Evolutionary conservation across 73 alveolate species (phyloP), one percentile per base, ranked within the genome.

Genomic region (Paramecium biaurelia): DNA sequence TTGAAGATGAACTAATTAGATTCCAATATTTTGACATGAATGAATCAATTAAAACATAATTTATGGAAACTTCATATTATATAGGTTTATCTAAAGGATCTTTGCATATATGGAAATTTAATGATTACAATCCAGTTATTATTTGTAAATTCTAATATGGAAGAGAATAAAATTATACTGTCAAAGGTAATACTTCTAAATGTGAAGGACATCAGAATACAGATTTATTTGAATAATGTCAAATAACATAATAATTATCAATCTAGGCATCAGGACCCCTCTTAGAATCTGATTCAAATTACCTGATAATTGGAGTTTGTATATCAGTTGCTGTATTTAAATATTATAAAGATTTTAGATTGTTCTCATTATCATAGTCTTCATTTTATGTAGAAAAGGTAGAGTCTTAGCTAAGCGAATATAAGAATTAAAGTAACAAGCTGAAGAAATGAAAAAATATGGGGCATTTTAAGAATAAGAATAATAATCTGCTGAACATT

Each of bases 201-300:
- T 79, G 90, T 24, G 15, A 32, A 41, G 26, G 30, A 23, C 45
- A 32, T 24, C 11, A 23, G 3, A 24, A 0, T 42, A 32, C 70
- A 45, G 90, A 79, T 79, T 34, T 79, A 43, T 79, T 30, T 79
- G 90, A 45, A 23, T 23, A 79, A 79, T 79, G 90, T 79, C 21
- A 41, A 20, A 24, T 26, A 0, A 43, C 70, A 18, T 18, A 43
- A 20, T 20, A 26, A 18, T 12, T 79, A 26, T 42, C 42, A 42
- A 34, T 79, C 32, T 24, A 23, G 20, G 70, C 72, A 2, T 47
- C 42, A 79, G 90, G 90, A 10, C 70, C 90, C 7, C 42, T 79
- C 5, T 14, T 79, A 10, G 90, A 79, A 79, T 79, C 90, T 5
- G 74, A 79, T 47, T 30, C 42, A 24, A 41, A 30, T 79, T 24